A percentile compares a stretch with the other conserved stretches of the same genome.
Evolutionary conservation across 176 grass and related monocot species (phyloP).

Genomic region (Hordeum marinum): DNA sequence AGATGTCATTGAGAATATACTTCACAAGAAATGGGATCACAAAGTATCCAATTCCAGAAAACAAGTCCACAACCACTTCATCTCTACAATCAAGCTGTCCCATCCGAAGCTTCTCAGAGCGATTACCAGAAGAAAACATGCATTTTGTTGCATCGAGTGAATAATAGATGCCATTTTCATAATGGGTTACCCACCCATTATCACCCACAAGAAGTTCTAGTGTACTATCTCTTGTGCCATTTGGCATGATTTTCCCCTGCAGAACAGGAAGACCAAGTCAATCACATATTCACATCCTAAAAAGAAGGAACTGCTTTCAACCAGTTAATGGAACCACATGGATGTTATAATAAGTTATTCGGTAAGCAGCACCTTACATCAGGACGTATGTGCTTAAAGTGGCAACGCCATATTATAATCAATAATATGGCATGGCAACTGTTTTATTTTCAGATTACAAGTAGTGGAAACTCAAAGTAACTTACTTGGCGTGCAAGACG

Average conservation of each 20-base stretch:
- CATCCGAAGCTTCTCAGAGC: conserved; percentile 87
- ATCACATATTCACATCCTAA: conserved; percentile 1
- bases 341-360: neutral
- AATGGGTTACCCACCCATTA: conserved; percentile 72
- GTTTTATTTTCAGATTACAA: neutral
- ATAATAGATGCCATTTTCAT: conserved; percentile 84
- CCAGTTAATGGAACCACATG: neutral
- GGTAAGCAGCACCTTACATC: neutral
- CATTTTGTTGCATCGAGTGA: conserved; percentile 92
- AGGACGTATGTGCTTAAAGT: neutral
- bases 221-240: conserved; percentile 89
- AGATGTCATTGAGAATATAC: conserved; percentile 36
- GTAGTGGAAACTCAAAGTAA: neutral
- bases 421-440: neutral
- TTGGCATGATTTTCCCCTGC: conserved; percentile 78
- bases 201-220: conserved; percentile 77
- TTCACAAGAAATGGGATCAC: conserved; percentile 92
- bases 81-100: conserved; percentile 67
- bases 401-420: neutral
- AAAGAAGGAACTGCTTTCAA: conserved; percentile 13
- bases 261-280: conserved; percentile 8
- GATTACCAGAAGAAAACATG: conserved; percentile 98
- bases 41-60: conserved; percentile 98
- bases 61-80: conserved; percentile 86
- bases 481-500: conserved; percentile 91